Percentiles rank a stretch among this genome's conserved stretches.
Conservation (phyloP, 2,329 filamentous ascomycete genomes). For the Pestalotiopsis sp. region DNA sequence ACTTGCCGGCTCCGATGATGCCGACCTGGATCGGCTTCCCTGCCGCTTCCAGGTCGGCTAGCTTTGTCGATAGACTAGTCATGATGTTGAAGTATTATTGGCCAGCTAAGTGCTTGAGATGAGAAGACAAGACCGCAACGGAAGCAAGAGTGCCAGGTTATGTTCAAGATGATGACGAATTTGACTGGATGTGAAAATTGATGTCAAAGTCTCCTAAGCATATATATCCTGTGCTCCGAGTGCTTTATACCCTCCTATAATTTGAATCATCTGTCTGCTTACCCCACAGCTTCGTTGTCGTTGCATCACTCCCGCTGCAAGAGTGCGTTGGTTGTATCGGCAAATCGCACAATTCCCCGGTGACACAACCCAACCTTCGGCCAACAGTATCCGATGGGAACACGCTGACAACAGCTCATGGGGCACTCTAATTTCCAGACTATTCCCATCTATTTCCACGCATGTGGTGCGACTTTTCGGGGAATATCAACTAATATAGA, state of each 20-base stretch:
- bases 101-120: too few relatives aligned
- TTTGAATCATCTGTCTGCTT: background rate
- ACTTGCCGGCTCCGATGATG: slow-evolving; percentile 49
- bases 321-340: background rate
- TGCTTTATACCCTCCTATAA: background rate
- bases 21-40: slow-evolving; percentile 44
- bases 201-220: background rate
- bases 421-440: background rate
- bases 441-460: background rate
- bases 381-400: background rate
- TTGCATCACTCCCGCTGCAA: background rate
- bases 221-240: background rate
- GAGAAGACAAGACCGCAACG: background rate
- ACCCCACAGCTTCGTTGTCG: background rate
- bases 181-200: background rate
- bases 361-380: background rate
- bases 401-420: background rate
- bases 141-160: background rate
- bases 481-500: background rate
- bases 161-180: background rate
- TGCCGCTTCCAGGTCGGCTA: slow-evolving; percentile 38
- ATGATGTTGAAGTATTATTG: slow-evolving; percentile 24
- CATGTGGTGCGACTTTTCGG: background rate
- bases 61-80: slow-evolving; percentile 42
- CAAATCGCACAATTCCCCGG: background rate